These are phyloP conservation scores for Verbascum thapsus DNA, from an alignment of 257 asterid species.

Conservation along the genomic window DNA sequence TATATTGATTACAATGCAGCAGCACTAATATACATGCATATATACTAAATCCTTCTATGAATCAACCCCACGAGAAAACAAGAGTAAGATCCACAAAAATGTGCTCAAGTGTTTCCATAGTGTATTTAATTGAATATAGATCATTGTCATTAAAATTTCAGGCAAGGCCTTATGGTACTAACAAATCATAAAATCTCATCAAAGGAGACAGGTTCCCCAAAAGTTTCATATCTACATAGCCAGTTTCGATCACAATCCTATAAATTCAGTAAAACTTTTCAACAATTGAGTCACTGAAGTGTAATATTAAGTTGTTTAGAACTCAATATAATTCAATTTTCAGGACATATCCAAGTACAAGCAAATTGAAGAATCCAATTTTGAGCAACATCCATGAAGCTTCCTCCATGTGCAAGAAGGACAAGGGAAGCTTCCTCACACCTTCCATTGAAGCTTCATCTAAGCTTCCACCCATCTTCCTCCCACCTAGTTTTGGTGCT, in stretches of 20 bases:
- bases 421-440: too few species aligned
- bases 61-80: too few species aligned
- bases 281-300: neutral
- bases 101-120: neutral
- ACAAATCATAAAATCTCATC: neutral
- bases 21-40: too few species aligned
- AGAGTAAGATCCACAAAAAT: too few species aligned
- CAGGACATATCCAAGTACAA: neutral
- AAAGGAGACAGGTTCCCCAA: neutral
- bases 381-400: too few species aligned
- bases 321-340: conserved; percentile 5
- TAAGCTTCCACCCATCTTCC: too few species aligned
- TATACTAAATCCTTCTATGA: too few species aligned
- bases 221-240: neutral
- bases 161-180: neutral
- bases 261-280: neutral
- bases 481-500: too few species aligned
- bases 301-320: neutral
- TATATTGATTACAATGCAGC: neutral
- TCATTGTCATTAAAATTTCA: neutral
- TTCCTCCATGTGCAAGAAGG: too few species aligned
- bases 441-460: too few species aligned
- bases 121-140: neutral
- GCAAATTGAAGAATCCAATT: neutral
- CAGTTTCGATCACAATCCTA: neutral